Base-by-base conservation (phyloP, 768 basidiomycete species). In the Ephemerocybe angulata region DNA sequence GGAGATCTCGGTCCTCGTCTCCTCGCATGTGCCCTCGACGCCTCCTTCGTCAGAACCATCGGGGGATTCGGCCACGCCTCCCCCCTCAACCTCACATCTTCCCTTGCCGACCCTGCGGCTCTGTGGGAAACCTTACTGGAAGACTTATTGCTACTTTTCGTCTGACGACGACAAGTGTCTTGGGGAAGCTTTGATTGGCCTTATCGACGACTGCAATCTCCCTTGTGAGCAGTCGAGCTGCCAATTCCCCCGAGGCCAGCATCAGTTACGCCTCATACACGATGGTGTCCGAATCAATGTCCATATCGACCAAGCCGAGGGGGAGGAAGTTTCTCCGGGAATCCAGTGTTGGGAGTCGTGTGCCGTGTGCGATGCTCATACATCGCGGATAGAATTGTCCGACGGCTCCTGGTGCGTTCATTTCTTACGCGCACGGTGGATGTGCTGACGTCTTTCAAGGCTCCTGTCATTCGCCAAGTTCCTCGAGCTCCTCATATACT, bases 391-490 rank as follows among this genome's bases (percentile, higher is more conserved):
- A 25, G 57, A 54, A 30, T 75, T 85, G 73, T 73, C 65, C 15
- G 76, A 79, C 59, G 83, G 78, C 21, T 69, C 81, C 2, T 81
- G 72, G 85, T 85, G 62, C 53, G 83, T 76, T n/a, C n/a, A n/a
- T n/a, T n/a, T n/a, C n/a, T n/a, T n/a, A n/a, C n/a, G n/a, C n/a
- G n/a, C n/a, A n/a, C n/a, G 21, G 10, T 10, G 24, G 31, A 43
- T 24, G 46, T 50, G 28, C 55, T 42, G n/a, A 50, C 35, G 38
- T 21, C 15, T 29, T 50, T 51, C 27, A 46, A 83, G 84, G 52
- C 62, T 84, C 6, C 70, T 77, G 43, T 83, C 83, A 0, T 83
- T 78, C 54, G 79, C 76, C 17, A 86, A 86, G 61, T 84, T 75
- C 58, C 65, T 84, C 15, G 83, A 86, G 63, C 62, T 84, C 3